Evolutionary conservation across 2,329 filamentous ascomycete species (phyloP).

Genomic region (Fusarium gaditjirri): DNA sequence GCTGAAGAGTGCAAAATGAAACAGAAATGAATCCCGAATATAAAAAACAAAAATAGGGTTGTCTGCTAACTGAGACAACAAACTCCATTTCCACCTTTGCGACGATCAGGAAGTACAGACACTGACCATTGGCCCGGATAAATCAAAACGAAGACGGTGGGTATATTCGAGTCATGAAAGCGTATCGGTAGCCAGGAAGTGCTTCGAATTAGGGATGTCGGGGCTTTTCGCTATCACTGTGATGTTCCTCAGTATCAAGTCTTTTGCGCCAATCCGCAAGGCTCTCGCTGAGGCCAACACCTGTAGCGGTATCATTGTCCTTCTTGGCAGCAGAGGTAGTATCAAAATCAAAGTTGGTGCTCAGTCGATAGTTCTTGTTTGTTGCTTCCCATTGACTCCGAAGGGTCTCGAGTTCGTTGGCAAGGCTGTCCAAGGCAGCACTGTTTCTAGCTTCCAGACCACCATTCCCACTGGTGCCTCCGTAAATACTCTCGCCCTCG

Average conservation of each 20-base stretch:
- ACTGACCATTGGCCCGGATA: constrained; percentile 34
- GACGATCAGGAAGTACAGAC: constrained; percentile 43
- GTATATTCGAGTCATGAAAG: constrained; percentile 50
- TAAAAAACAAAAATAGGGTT: constrained; percentile 29
- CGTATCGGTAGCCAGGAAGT: constrained; percentile 44
- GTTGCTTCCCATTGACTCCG: constrained; percentile 95
- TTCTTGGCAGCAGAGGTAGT: constrained; percentile 53
- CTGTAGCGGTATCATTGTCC: constrained; percentile 54
- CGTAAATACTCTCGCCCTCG: constrained; percentile 72
- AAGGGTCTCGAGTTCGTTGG: constrained; percentile 90
- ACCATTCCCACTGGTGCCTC: constrained; percentile 51
- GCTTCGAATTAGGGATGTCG: constrained; percentile 40
- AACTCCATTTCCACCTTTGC: constrained; percentile 45
- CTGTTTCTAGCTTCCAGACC: constrained; percentile 63
- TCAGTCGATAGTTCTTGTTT: constrained; percentile 93
- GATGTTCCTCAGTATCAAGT: constrained; percentile 67
- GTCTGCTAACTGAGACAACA: constrained; percentile 29
- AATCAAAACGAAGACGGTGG: constrained; percentile 43
- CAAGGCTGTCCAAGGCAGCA: constrained; percentile 86
- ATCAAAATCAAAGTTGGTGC: constrained; percentile 90
- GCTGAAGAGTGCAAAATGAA: constrained; percentile 22
- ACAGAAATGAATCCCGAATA: constrained; percentile 20
- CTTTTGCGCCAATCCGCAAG: constrained; percentile 84
- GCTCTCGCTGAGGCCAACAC: constrained; percentile 72
- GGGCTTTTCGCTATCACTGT: constrained; percentile 45